Conservation (phyloP, 768 basidiomycete species). For the Kwoniella sp. region DNA sequence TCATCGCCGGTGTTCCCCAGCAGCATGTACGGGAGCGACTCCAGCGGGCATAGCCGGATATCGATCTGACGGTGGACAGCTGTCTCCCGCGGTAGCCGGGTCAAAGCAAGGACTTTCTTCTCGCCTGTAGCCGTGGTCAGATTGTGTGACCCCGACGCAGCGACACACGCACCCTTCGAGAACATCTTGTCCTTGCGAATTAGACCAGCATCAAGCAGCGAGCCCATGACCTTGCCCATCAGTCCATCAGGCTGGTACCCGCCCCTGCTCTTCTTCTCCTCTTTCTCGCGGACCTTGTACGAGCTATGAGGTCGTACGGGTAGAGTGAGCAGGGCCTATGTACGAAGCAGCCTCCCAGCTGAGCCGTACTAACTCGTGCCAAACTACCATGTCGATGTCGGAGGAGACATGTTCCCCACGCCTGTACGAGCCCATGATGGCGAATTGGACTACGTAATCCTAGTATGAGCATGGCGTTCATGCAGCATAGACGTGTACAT, state of each 20-base stretch:
- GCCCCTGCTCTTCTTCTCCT: slow-evolving; percentile 14
- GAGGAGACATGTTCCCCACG: slow-evolving; percentile 39
- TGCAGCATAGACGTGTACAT: neutral
- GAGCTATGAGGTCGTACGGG: slow-evolving; percentile 4
- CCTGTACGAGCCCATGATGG: slow-evolving; percentile 44
- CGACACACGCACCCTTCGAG: slow-evolving; percentile 19
- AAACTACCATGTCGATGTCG: slow-evolving; percentile 45
- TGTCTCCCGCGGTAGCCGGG: slow-evolving; percentile 22
- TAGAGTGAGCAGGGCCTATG: neutral
- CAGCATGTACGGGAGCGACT: slow-evolving; percentile 40
- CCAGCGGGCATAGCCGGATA: slow-evolving; percentile 39
- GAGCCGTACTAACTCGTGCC: slow-evolving; percentile 32
- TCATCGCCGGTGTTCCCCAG: slow-evolving; percentile 48
- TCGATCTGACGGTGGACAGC: slow-evolving; percentile 42
- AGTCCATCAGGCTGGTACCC: slow-evolving; percentile 13
- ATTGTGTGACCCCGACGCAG: neutral
- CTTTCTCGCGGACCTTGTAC: slow-evolving; percentile 17
- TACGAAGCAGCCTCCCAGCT: no score
- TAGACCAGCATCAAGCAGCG: slow-evolving; percentile 26
- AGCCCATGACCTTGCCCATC: slow-evolving; percentile 31
- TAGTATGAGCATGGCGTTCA: neutral
- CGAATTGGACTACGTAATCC: slow-evolving; percentile 29
- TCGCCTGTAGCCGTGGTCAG: slow-evolving; percentile 18
- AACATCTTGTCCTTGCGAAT: slow-evolving; percentile 29
- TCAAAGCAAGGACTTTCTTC: slow-evolving; percentile 39